Base-by-base conservation (phyloP, 192 early-diverging fungal genomes). In the Coemansia sp. region DNA sequence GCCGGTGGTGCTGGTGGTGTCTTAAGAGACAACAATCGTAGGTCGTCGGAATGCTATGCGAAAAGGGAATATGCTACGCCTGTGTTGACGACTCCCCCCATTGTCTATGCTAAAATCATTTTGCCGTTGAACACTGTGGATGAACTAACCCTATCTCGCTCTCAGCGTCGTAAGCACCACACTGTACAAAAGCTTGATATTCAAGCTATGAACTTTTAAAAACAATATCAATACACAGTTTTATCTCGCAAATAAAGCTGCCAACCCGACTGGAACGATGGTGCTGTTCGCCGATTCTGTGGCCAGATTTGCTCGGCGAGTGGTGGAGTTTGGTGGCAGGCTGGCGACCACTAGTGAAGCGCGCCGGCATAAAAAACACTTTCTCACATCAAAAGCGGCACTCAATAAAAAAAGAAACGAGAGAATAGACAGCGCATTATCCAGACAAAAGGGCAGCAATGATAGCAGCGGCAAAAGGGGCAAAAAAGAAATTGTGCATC, bases 61-160 rank as follows among this genome's bases (percentile, higher is more conserved):
- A 72, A 66, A 60, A 70, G 53, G 40, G 76, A 78, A 42, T 71
- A 68, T 45, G 63, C 65, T 9, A 35, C 32, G 51, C 62, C n/a
- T n/a, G n/a, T n/a, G n/a, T n/a, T n/a, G 3, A 36, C 47, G 51
- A 17, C 53, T 9, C 31, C 60, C 14, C 41, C 62, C 2, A 47
- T 58, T 4, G 60, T 65, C 5, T 72, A 81, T 46, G 78, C 78
- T 2, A 81, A 81, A 62, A 81, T 81, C 39, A 81, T 81, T 7
- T 46, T 81, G 38, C 78, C 78, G 2, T 38, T 81, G n/a, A 72
- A 75, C 38, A 63, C 64, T 2, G 37, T 49, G 6, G 78, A 81
- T 39, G 78, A 81, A 0, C 65, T 75, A 12, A 64, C 78, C 1
- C 66, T 81, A 0, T 81, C 78, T 0, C 61, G 78, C 22, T 81